Evolutionary conservation across 2,329 filamentous ascomycete genomes (phyloP).

Genomic region (Epichloe hybrida): DNA sequence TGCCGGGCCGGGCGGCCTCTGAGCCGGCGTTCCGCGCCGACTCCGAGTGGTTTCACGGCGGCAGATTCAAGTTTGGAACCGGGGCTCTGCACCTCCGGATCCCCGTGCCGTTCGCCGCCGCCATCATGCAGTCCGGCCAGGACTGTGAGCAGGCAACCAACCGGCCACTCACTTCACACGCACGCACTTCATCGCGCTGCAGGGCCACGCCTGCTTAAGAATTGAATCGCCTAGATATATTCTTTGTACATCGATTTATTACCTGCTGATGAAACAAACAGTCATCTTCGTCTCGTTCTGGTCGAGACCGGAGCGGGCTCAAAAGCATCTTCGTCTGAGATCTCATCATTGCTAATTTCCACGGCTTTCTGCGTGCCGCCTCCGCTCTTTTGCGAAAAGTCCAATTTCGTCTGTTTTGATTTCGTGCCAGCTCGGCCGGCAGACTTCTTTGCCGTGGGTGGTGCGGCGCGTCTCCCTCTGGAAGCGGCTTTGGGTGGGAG

Average conservation of each 20-base stretch:
- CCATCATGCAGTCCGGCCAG: too few species aligned
- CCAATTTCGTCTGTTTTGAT: constrained; percentile 21
- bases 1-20: too few species aligned
- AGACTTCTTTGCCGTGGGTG: constrained; percentile 16
- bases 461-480: constrained; percentile 10
- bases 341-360: constrained; percentile 53
- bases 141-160: not conserved
- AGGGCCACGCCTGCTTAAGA: too few species aligned
- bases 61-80: too few species aligned
- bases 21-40: too few species aligned
- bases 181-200: too few species aligned
- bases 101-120: too few species aligned
- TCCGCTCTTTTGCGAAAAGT: constrained; percentile 26
- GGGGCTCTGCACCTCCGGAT: too few species aligned
- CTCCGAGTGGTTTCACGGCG: too few species aligned
- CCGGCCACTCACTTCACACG: too few species aligned
- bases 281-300: constrained; percentile 19
- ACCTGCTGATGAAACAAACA: not conserved
- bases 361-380: constrained; percentile 31
- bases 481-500: constrained; percentile 24
- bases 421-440: constrained; percentile 8
- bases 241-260: too few species aligned
- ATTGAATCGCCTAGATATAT: too few species aligned
- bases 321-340: constrained; percentile 48
- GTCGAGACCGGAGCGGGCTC: constrained; percentile 32